Evolutionary conservation across 768 basidiomycete species (phyloP).

Genomic region (Zangia roseola): DNA sequence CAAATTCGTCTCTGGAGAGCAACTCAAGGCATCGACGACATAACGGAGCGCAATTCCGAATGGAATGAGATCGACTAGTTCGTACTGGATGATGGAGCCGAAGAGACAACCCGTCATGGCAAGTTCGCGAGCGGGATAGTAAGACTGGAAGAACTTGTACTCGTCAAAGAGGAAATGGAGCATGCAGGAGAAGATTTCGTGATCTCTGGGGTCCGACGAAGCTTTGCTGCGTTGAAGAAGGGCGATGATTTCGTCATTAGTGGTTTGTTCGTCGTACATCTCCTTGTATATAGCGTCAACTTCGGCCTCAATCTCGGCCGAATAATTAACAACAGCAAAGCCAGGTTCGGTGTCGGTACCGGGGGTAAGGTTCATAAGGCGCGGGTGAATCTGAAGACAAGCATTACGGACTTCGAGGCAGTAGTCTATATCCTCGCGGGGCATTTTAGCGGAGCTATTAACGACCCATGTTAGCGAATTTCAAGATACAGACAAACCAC

Average conservation of each 20-base stretch:
- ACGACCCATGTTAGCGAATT: conserved; percentile 1
- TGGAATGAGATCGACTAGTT: conserved; percentile 90
- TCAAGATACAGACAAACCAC: conserved; percentile 26
- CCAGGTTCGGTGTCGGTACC: conserved; percentile 88
- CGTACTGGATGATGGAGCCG: conserved; percentile 91
- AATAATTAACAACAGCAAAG: conserved; percentile 83
- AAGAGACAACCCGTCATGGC: conserved; percentile 96
- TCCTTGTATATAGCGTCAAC: conserved; percentile 96
- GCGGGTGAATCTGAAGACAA: conserved; percentile 92
- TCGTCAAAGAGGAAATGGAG: conserved; percentile 99
- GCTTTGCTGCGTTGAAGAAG: conserved; percentile 85
- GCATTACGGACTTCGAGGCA: conserved; percentile 90
- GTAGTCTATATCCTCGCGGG: conserved; percentile 75
- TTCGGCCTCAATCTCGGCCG: conserved; percentile 86
- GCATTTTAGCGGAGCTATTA: conserved; percentile 69
- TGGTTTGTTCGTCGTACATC: conserved; percentile 95
- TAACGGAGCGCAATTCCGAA: conserved; percentile 96
- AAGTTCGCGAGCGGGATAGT: conserved; percentile 90
- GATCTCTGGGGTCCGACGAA: conserved; percentile 80
- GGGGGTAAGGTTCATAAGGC: conserved; percentile 91
- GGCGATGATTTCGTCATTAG: conserved; percentile 90
- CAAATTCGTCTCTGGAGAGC: conserved; percentile 86
- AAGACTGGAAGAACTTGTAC: conserved; percentile 98
- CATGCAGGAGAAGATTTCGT: conserved; percentile 99
- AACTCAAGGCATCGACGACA: conserved; percentile 90